A percentile compares a stretch with the other conserved stretches of the same genome.
Conservation (phyloP, 352 stramenopile species). For the Globisporangium takayamanum region DNA sequence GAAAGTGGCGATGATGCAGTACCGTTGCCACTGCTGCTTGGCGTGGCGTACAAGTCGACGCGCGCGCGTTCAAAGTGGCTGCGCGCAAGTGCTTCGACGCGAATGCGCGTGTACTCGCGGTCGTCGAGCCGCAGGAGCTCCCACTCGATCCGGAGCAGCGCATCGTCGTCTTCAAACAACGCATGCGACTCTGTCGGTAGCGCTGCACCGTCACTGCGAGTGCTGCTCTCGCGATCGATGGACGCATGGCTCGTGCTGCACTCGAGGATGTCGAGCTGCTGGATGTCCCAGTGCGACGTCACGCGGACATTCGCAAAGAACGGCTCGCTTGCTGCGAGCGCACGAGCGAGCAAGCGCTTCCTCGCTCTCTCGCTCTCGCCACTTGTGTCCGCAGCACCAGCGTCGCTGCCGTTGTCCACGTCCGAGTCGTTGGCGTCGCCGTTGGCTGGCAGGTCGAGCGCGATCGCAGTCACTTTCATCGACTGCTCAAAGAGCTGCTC, state of each 20-base stretch:
- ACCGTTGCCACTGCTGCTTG: neutral
- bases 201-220: neutral
- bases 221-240: neutral
- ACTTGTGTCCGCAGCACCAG: neutral
- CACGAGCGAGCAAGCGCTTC: neutral
- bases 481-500: conserved; percentile 10
- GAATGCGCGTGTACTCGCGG: conserved; percentile 22
- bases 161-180: conserved; percentile 18
- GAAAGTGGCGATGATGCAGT: neutral
- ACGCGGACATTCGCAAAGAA: conserved; percentile 4
- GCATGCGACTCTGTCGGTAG: neutral
- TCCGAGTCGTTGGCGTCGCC: too few species aligned
- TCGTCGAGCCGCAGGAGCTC: conserved; percentile 30
- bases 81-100: conserved; percentile 27
- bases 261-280: conserved; percentile 11
- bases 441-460: too few species aligned
- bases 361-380: neutral
- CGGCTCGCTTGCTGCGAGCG: neutral
- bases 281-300: conserved; percentile 13
- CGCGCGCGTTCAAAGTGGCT: conserved; percentile 32
- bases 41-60: conserved; percentile 18
- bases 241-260: neutral
- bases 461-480: conserved; percentile 3
- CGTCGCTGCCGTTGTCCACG: neutral
- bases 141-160: conserved; percentile 34